Conservation (phyloP, 768 basidiomycete genomes). For the Dictyophora rubrovolvata region DNA sequence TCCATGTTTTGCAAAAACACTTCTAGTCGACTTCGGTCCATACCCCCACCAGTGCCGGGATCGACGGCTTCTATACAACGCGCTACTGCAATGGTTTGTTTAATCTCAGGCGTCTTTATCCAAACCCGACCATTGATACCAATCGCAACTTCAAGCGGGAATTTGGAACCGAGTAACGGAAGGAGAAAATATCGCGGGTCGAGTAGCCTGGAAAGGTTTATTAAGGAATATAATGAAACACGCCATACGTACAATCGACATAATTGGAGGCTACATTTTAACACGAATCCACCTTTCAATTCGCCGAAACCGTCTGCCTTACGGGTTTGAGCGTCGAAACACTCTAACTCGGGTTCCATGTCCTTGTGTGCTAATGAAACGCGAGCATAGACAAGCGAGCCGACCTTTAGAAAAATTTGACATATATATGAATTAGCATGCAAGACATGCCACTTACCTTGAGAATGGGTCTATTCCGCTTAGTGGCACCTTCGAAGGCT, state of each 20-base stretch:
- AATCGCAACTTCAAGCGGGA: slow-evolving; percentile 81
- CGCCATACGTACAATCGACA: slow-evolving; percentile 61
- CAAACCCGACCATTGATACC: slow-evolving; percentile 91
- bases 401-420: slow-evolving; percentile 45
- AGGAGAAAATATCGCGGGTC: slow-evolving; percentile 77
- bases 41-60: slow-evolving; percentile 50
- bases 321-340: slow-evolving; percentile 86
- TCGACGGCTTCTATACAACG: slow-evolving; percentile 79
- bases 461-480: slow-evolving; percentile 86
- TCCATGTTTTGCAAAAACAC: slow-evolving; percentile 41
- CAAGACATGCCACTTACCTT: slow-evolving; percentile 42
- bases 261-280: slow-evolving; percentile 73
- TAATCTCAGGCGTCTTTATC: slow-evolving; percentile 66
- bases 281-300: slow-evolving; percentile 79
- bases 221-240: neutral
- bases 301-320: slow-evolving; percentile 93
- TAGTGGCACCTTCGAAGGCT: slow-evolving; percentile 94
- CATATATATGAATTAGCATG: neutral
- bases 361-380: slow-evolving; percentile 92
- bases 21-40: slow-evolving; percentile 44
- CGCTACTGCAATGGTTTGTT: slow-evolving; percentile 63
- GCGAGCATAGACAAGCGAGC: slow-evolving; percentile 82
- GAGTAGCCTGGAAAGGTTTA: slow-evolving; percentile 44
- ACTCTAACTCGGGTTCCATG: slow-evolving; percentile 97
- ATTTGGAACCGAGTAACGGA: slow-evolving; percentile 65